These are phyloP conservation scores for Suhomyces anneliseae DNA, from an alignment of 1,139 yeast species.

Conservation along the genomic window DNA sequence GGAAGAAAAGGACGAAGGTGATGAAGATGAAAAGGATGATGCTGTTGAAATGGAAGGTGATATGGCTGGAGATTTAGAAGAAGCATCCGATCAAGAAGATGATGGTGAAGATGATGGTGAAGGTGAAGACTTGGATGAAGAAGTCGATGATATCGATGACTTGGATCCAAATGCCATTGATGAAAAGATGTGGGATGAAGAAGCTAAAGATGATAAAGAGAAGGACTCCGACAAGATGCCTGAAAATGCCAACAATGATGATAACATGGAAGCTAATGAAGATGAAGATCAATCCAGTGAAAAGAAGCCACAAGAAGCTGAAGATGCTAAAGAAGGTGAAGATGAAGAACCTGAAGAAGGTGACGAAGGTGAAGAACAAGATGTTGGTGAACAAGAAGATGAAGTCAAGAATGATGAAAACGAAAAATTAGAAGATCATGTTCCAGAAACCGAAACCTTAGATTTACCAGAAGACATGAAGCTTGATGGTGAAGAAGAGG, in stretches of 20 bases:
- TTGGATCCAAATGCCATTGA: slow-evolving; percentile 94
- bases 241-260: slow-evolving; percentile 50
- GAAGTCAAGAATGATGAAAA: slow-evolving; percentile 71
- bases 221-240: slow-evolving; percentile 71
- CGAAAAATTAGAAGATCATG: slow-evolving; percentile 67
- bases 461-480: slow-evolving; percentile 88
- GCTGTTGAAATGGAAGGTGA: slow-evolving; percentile 96
- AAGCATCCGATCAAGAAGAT: slow-evolving; percentile 67
- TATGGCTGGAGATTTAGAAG: slow-evolving; percentile 92
- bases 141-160: slow-evolving; percentile 85
- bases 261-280: slow-evolving; percentile 66
- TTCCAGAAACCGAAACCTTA: slow-evolving; percentile 77
- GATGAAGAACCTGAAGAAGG: slow-evolving; percentile 36
- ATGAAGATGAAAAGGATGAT: slow-evolving; percentile 65
- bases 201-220: slow-evolving; percentile 74
- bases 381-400: slow-evolving; percentile 78
- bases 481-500: slow-evolving; percentile 69
- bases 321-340: slow-evolving; percentile 31
- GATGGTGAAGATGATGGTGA: slow-evolving; percentile 56
- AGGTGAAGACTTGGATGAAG: slow-evolving; percentile 77
- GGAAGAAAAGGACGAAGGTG: slow-evolving; percentile 60
- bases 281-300: slow-evolving; percentile 41
- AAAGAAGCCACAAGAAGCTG: slow-evolving; percentile 25
- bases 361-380: slow-evolving; percentile 55
- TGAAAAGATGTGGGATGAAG: slow-evolving; percentile 99